These are phyloP conservation scores for Rhododendron kiyosumense DNA, from an alignment of 148 eudicot species.

Conservation along the genomic window DNA sequence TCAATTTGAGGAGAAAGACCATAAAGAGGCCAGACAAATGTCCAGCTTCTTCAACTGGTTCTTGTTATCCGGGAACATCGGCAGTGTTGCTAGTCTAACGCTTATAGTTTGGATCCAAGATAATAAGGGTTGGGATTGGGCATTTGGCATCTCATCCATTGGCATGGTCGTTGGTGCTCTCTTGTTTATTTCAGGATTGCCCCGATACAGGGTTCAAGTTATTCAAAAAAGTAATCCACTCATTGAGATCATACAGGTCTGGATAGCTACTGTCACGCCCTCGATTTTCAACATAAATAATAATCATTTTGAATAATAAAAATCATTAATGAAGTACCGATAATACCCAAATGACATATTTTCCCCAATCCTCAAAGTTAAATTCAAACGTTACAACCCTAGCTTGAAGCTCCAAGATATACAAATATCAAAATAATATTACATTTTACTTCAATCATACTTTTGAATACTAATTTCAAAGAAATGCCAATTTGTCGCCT, in stretches of 20 bases:
- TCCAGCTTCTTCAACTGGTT: constrained; percentile 50
- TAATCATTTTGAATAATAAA: too few species aligned
- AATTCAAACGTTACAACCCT: too few species aligned
- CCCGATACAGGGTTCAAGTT: constrained; percentile 34
- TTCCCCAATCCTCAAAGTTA: too few species aligned
- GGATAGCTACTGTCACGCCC: too few species aligned
- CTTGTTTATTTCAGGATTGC: constrained; percentile 25
- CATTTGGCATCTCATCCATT: constrained; percentile 21
- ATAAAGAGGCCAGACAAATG: constrained; percentile 22
- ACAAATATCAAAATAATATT: too few species aligned
- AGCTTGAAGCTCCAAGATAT: too few species aligned
- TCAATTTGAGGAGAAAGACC: constrained; percentile 46
- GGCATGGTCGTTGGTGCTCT: constrained; percentile 26
- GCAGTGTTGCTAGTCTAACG: constrained; percentile 28
- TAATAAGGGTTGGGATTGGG: constrained; percentile 41
- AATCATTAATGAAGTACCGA: too few species aligned
- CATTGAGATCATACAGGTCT: constrained; percentile 40
- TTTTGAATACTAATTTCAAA: too few species aligned
- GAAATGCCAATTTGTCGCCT: too few species aligned
- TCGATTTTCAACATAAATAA: too few species aligned
- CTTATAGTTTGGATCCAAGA: constrained; percentile 38
- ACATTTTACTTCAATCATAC: too few species aligned
- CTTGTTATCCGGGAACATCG: constrained; percentile 23
- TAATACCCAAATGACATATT: too few species aligned
- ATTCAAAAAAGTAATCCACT: constrained; percentile 28